Evolutionary conservation across 1,284 basidiomycete species (phyloP).

Genomic region (Austropuccinia psidii): DNA sequence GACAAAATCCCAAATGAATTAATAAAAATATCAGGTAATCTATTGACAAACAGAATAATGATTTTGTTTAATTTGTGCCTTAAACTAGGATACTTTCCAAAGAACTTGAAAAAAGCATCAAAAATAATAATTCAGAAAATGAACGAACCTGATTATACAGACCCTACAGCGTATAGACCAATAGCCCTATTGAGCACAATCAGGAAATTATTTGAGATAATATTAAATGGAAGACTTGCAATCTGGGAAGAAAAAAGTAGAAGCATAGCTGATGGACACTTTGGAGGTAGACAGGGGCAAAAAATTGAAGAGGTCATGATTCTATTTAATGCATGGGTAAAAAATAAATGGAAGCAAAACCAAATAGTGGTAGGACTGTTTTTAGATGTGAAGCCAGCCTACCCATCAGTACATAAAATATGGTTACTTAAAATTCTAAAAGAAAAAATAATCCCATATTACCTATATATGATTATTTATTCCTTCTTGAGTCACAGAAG

Average conservation of each 20-base stretch:
- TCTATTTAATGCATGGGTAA: background rate
- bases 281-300: background rate
- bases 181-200: background rate
- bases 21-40: background rate
- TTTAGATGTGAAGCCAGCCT: slow-evolving; percentile 11
- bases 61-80: background rate
- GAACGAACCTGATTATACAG: background rate
- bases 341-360: background rate
- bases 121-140: slow-evolving; percentile 4
- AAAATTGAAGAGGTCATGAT: background rate
- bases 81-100: background rate
- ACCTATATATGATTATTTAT: background rate
- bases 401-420: slow-evolving; percentile 4
- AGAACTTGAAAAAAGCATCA: background rate
- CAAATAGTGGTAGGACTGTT: background rate
- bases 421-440: background rate
- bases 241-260: background rate
- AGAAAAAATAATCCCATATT: background rate
- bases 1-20: background rate
- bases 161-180: background rate
- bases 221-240: background rate
- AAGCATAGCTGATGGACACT: background rate
- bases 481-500: background rate
- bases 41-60: background rate
- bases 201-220: slow-evolving; percentile 14